Base-by-base conservation (phyloP, 2,329 filamentous ascomycete species). In the Dothideomycetes sp. region DNA sequence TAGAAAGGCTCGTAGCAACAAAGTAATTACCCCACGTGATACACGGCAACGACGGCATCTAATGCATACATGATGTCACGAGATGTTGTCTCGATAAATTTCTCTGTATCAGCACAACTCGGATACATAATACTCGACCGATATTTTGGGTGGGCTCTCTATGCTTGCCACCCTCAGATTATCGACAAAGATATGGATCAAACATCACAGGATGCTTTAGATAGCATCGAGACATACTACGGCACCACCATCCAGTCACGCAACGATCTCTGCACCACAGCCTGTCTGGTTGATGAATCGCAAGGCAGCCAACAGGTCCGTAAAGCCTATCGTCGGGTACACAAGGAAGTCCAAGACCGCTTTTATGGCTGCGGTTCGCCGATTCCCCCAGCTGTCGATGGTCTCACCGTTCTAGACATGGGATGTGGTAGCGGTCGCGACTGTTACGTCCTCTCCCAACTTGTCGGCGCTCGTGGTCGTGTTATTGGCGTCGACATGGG, bases 391-490 rank as follows among this genome's bases (percentile, higher is more conserved):
- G 22, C 22, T 7, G 22, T 24, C 7, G 22, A 24, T 7, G 22
- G 22, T 7, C 22, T 24, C 7, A 11, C 12, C 22, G 22, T 24
- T 8, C 18, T 34, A 16, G 22, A 24, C 2, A 24, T 24, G 22
- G 22, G 22, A 24, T 24, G 22, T 24, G 22, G 22, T 11, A 24
- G 22, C 19, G 32, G 32, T 6, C 32, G 10, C 19, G 32, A 34
- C 32, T 34, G 32, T 13, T 34, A 18, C 32, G 16, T 34, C n/a
- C 32, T 34, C 7, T 34, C 32, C 8, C 32, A 34, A 13, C 10
- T 34, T 6, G 32, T 34, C 10, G 32, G 32, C 8, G 11, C 15
- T 6, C 15, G 19, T 7, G 32, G 32, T n/a, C 12, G 32, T 9
- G 32, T 34, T 8, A 22, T 34, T 16, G 32, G 32, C 32, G 19